These are phyloP conservation scores for Adansonia madagascariensis DNA, from an alignment of 441 rosid species.

Conservation along the genomic window DNA sequence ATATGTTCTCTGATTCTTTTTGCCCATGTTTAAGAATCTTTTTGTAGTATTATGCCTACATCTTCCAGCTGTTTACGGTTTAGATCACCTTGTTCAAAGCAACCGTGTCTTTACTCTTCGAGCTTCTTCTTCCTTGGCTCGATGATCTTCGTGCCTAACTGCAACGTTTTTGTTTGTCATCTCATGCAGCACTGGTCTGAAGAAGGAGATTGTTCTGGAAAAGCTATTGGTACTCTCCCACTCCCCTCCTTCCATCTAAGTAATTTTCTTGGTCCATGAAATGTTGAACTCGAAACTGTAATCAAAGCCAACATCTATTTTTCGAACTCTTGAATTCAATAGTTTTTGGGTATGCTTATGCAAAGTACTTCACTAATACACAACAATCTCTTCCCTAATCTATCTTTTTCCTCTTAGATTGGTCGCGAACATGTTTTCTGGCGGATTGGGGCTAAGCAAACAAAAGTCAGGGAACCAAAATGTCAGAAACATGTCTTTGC, in stretches of 20 bases:
- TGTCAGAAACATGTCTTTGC: conserved; percentile 24
- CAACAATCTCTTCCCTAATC: background rate
- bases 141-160: conserved; percentile 14
- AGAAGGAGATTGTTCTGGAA: conserved; percentile 66
- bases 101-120: background rate
- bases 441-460: conserved; percentile 50
- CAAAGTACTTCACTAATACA: background rate
- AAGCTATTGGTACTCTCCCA: conserved; percentile 61
- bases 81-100: background rate
- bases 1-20: background rate
- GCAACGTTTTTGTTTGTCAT: conserved; percentile 26
- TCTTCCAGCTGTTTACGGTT: background rate
- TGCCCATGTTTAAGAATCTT: background rate
- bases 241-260: conserved; percentile 9
- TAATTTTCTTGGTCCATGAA: background rate
- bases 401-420: conserved; percentile 46
- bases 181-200: conserved; percentile 78
- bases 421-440: conserved; percentile 68
- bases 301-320: background rate
- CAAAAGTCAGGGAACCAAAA: conserved; percentile 29
- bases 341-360: background rate
- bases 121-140: conserved; percentile 11
- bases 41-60: background rate
- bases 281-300: background rate
- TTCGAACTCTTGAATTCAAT: background rate